A percentile compares a stretch with the other conserved stretches of the same genome.
Conservation (phyloP, 306 rosid genomes). For the Castanea crenata region DNA sequence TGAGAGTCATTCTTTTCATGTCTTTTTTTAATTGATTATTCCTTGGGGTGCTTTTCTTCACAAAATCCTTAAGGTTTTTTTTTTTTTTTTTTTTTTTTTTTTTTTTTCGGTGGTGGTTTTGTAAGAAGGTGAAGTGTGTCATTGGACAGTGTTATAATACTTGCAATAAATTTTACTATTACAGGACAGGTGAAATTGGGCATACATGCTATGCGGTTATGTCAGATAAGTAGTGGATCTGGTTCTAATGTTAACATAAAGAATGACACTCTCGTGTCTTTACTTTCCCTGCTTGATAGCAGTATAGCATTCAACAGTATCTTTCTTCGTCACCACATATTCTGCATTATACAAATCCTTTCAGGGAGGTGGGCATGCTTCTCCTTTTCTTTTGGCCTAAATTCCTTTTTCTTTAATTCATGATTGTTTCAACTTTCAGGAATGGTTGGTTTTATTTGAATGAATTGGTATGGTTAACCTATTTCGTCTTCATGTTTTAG, state of each 20-base stretch:
- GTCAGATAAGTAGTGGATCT: conserved; percentile 65
- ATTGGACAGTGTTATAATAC: not conserved
- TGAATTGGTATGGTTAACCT: not conserved
- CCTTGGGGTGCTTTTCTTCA: not conserved
- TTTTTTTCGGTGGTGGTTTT: not conserved
- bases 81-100: not conserved
- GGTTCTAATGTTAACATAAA: conserved; percentile 46
- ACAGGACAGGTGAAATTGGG: conserved; percentile 90
- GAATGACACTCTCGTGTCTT: conserved; percentile 56
- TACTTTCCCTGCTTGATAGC: conserved; percentile 77
- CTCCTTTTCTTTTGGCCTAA: not conserved
- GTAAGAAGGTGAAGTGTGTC: not conserved
- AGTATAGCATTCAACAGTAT: conserved; percentile 74
- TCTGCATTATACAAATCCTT: conserved; percentile 85
- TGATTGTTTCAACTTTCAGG: not conserved
- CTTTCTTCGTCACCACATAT: conserved; percentile 82
- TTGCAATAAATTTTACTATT: conserved; percentile 30
- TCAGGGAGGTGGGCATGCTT: conserved; percentile 65
- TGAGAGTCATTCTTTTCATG: not conserved
- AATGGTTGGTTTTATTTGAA: not conserved
- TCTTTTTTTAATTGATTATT: not conserved
- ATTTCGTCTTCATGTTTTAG: not conserved
- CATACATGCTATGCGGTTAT: conserved; percentile 76
- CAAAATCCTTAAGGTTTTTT: not conserved
- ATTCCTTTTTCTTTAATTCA: not conserved